Evolutionary conservation across 257 asterid genomes (phyloP).

Genomic region (Primulina tabacum): DNA sequence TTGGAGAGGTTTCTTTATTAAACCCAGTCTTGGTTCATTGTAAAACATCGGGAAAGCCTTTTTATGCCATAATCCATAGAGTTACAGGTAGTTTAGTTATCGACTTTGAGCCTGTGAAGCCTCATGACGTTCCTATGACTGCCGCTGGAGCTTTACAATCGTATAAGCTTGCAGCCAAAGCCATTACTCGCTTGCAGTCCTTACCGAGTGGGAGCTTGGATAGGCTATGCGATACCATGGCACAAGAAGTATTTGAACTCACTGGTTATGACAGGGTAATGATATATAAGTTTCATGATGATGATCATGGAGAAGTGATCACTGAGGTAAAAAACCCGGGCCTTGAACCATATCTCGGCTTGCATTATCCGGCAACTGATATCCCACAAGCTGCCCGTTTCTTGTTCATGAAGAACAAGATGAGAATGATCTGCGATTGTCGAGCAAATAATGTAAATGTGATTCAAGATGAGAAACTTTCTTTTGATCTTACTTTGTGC

Average conservation of each 20-base stretch:
- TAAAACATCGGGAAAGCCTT: slow-evolving; percentile 91
- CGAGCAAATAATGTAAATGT: slow-evolving; percentile 72
- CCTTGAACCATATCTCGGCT: slow-evolving; percentile 81
- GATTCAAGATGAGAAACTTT: slow-evolving; percentile 74
- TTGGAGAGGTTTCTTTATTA: slow-evolving; percentile 80
- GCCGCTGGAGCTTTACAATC: slow-evolving; percentile 98
- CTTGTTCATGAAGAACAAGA: slow-evolving; percentile 91
- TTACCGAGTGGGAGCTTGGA: slow-evolving; percentile 85
- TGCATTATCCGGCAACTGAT: slow-evolving; percentile 96
- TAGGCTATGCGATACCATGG: slow-evolving; percentile 83
- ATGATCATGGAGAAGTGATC: slow-evolving; percentile 95
- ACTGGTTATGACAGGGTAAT: slow-evolving; percentile 95
- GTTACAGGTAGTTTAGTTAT: slow-evolving; percentile 81
- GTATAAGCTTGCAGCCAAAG: slow-evolving; percentile 91
- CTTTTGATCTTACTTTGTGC: slow-evolving; percentile 77
- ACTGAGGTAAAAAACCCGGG: slow-evolving; percentile 82
- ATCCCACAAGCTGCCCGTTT: slow-evolving; percentile 98
- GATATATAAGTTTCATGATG: slow-evolving; percentile 87
- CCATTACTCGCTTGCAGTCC: slow-evolving; percentile 85
- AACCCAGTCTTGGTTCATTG: slow-evolving; percentile 92
- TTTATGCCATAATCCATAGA: slow-evolving; percentile 85
- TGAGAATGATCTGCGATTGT: slow-evolving; percentile 91
- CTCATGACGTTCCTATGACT: slow-evolving; percentile 92
- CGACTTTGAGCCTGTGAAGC: slow-evolving; percentile 98
- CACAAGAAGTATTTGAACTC: slow-evolving; percentile 88